A percentile compares a stretch with the other conserved stretches of the same genome.
These are phyloP conservation scores for Saccharomyces hybrid DNA, from an alignment of 1,139 yeast genomes.

Conservation along the genomic window DNA sequence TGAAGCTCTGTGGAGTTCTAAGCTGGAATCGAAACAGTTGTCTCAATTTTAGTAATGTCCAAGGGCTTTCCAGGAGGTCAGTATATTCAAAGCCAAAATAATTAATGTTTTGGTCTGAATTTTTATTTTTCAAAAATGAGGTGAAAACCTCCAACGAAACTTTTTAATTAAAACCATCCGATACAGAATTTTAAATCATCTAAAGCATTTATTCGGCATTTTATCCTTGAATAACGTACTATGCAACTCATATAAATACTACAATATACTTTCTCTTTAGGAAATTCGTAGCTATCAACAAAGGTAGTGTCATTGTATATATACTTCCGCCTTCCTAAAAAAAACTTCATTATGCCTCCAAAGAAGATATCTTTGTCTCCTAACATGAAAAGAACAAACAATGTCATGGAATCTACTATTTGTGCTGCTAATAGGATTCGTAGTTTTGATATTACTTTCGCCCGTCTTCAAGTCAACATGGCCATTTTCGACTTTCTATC, in stretches of 20 bases:
- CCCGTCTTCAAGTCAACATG: conserved; percentile 18
- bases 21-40: background rate
- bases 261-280: background rate
- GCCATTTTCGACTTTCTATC: conserved; percentile 24
- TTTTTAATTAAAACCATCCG: background rate
- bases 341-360: background rate
- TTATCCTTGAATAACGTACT: background rate
- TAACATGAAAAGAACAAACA: background rate
- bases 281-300: background rate
- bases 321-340: background rate
- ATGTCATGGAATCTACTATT: background rate
- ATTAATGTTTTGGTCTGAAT: background rate
- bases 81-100: background rate
- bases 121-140: too few relatives aligned
- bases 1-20: background rate
- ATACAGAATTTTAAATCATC: background rate
- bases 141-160: background rate
- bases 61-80: background rate
- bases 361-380: background rate
- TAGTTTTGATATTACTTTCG: conserved; percentile 15
- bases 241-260: background rate
- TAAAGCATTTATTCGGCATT: background rate
- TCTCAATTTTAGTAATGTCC: background rate
- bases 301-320: background rate
- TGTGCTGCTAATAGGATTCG: background rate